A percentile compares a stretch with the other conserved stretches of the same genome.
Evolutionary conservation across 192 early-diverging fungal species (phyloP).

Genomic region (Endogone sp.): DNA sequence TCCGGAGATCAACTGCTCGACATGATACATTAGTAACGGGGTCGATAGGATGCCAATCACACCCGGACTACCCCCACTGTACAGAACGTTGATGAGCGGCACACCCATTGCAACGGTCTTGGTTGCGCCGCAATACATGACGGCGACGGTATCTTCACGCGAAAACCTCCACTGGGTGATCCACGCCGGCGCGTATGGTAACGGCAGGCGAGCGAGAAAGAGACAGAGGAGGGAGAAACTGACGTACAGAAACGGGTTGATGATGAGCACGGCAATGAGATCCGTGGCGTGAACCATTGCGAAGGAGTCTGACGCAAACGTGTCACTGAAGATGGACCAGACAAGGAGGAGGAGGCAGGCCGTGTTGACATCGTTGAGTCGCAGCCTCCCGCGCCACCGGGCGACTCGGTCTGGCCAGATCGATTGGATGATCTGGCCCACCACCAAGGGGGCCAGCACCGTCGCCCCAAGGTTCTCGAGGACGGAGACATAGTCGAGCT

Average conservation of each 20-base stretch:
- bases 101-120: constrained; percentile 76
- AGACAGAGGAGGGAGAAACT: constrained; percentile 47
- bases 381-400: constrained; percentile 41
- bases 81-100: constrained; percentile 71
- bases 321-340: constrained; percentile 73
- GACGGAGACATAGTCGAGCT: constrained; percentile 46
- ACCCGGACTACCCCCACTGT: constrained; percentile 38
- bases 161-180: constrained; percentile 23
- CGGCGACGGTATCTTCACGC: constrained; percentile 56
- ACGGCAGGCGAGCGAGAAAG: constrained; percentile 37
- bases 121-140: constrained; percentile 68
- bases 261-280: constrained; percentile 46
- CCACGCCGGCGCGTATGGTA: constrained; percentile 19
- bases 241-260: constrained; percentile 49
- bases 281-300: constrained; percentile 38
- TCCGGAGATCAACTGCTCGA: constrained; percentile 65
- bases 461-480: constrained; percentile 54
- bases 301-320: constrained; percentile 53
- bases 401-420: constrained; percentile 41
- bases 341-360: constrained; percentile 58
- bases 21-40: constrained; percentile 69
- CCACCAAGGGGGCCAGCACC: constrained; percentile 56
- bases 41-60: constrained; percentile 53
- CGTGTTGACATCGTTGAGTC: constrained; percentile 52
- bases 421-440: constrained; percentile 55